A percentile compares a stretch with the other conserved stretches of the same genome.
These are phyloP conservation scores for Malassezia nana DNA, from an alignment of 1,284 basidiomycete species.

Conservation along the genomic window DNA sequence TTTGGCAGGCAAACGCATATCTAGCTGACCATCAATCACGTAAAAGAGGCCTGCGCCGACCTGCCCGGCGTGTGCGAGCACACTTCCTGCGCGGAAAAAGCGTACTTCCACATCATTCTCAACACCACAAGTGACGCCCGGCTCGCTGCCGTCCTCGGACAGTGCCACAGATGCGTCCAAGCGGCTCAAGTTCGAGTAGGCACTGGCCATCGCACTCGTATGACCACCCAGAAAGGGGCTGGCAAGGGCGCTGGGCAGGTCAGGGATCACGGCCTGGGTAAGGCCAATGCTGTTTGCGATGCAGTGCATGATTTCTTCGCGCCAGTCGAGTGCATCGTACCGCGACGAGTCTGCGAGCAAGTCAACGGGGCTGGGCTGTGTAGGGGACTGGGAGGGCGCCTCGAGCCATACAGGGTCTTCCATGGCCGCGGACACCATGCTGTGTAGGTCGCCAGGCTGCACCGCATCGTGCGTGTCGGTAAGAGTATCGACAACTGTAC, in stretches of 20 bases:
- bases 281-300: slow-evolving; percentile 95
- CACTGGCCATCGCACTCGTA: slow-evolving; percentile 57
- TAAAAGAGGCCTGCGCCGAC: slow-evolving; percentile 85
- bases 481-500: background rate
- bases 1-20: slow-evolving; percentile 64
- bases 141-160: slow-evolving; percentile 28
- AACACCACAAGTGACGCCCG: slow-evolving; percentile 12
- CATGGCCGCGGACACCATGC: slow-evolving; percentile 44
- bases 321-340: slow-evolving; percentile 56
- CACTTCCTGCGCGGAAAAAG: slow-evolving; percentile 77
- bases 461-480: slow-evolving; percentile 28
- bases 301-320: slow-evolving; percentile 88
- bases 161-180: slow-evolving; percentile 50
- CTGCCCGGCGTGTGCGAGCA: slow-evolving; percentile 80
- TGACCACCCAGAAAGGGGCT: slow-evolving; percentile 29
- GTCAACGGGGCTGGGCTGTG: background rate
- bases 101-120: slow-evolving; percentile 94
- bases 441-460: slow-evolving; percentile 53
- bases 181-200: slow-evolving; percentile 73
- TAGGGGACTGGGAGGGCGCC: background rate
- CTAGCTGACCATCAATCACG: slow-evolving; percentile 92
- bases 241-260: slow-evolving; percentile 31
- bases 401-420: slow-evolving; percentile 5
- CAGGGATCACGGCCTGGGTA: slow-evolving; percentile 62
- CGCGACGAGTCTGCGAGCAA: background rate